Conservation (phyloP, 2,329 filamentous ascomycete species). For the Erysiphe pulchra region DNA sequence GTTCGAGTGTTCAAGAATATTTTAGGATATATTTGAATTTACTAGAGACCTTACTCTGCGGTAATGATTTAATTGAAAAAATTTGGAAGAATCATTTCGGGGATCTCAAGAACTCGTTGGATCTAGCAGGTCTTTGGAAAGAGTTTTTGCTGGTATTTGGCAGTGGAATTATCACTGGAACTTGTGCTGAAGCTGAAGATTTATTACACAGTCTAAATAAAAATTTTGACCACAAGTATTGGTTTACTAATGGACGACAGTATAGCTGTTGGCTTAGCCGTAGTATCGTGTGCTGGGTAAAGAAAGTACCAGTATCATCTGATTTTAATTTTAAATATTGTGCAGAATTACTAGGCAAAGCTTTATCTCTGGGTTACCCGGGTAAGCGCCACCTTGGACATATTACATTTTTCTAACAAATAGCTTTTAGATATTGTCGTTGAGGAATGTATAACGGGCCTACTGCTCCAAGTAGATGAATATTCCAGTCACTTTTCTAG, state of each 20-base stretch:
- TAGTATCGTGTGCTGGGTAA: slow-evolving; percentile 11
- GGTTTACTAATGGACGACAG: slow-evolving; percentile 11
- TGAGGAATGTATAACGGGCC: slow-evolving; percentile 6
- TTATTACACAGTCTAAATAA: slow-evolving; percentile 13
- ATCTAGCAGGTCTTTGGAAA: slow-evolving; percentile 32
- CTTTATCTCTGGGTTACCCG: slow-evolving; percentile 11
- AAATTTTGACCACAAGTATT: slow-evolving; percentile 8
- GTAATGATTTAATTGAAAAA: slow-evolving; percentile 16
- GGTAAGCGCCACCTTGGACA: slow-evolving; percentile 5
- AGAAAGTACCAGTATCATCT: slow-evolving; percentile 3
- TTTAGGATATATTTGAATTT: slow-evolving; percentile 18
- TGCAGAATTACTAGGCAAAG: slow-evolving; percentile 10
- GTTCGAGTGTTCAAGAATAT: slow-evolving; percentile 13
- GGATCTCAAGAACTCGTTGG: slow-evolving; percentile 13
- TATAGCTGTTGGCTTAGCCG: slow-evolving; percentile 12
- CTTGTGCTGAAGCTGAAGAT: slow-evolving; percentile 26
- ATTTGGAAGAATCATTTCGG: slow-evolving; percentile 20
- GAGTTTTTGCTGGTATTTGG: slow-evolving; percentile 32
- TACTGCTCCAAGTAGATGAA: slow-evolving; percentile 7
- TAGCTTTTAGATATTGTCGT: slow-evolving; percentile 7
- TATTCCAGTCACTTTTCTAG: slow-evolving; percentile 5
- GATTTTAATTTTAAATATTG: slow-evolving; percentile 9
- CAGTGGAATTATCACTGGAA: slow-evolving; percentile 31
- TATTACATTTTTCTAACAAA: slow-evolving; percentile 2
- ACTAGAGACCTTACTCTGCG: slow-evolving; percentile 18